phyloP scores from a whole-genome alignment of 23 red algal species.

The Gracilaria caudata region DNA sequence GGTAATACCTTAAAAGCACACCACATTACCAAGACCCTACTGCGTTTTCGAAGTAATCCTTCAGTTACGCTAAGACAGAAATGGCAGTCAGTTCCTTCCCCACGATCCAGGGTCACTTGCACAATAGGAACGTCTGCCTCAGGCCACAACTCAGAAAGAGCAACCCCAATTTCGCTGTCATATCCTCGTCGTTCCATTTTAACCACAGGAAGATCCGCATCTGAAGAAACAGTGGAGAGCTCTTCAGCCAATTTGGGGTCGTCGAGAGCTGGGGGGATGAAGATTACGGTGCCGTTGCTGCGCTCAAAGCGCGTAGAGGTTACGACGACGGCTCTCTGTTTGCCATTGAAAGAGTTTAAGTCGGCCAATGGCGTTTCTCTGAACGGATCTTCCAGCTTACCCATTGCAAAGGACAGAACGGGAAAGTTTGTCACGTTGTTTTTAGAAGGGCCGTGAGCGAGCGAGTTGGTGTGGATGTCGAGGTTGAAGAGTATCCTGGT shows the following conservation, averaged over 20 bases:
- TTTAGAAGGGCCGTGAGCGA: neutral
- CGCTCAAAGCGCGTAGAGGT: constrained; percentile 31
- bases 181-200: neutral
- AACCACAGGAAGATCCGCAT: constrained; percentile 6
- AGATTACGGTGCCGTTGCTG: neutral
- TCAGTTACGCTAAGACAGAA: neutral
- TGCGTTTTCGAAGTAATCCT: neutral
- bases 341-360: neutral
- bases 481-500: no score
- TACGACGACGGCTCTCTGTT: constrained; percentile 21
- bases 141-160: constrained; percentile 29
- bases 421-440: neutral
- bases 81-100: neutral
- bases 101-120: constrained; percentile 11
- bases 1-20: no score
- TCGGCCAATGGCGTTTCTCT: neutral
- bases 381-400: neutral
- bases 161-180: constrained; percentile 30
- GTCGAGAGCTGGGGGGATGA: constrained; percentile 2
- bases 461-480: no score
- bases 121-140: constrained; percentile 38
- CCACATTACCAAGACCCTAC: neutral
- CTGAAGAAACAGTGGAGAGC: neutral
- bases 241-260: constrained; percentile 2
- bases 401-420: neutral